Evolutionary conservation across 73 alveolate genomes (phyloP).

Genomic region (Urostyla sp.): DNA sequence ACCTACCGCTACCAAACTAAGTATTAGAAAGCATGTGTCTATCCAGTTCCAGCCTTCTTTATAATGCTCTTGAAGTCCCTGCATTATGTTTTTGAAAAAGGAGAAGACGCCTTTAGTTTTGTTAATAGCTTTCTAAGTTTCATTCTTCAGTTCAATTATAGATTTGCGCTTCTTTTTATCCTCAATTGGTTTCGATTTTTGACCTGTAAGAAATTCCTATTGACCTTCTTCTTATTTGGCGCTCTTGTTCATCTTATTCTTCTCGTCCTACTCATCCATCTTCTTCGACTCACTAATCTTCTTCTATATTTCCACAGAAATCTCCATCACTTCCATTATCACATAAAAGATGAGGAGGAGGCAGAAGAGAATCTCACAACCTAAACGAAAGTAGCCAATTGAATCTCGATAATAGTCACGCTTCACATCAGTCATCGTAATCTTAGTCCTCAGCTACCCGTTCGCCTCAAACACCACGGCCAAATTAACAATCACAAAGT

Average conservation of each 20-base stretch:
- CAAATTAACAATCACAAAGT: slow-evolving; percentile 22
- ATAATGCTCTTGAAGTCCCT: slow-evolving; percentile 68
- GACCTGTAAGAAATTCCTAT: not conserved
- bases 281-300: slow-evolving; percentile 29
- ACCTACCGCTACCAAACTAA: slow-evolving; percentile 54
- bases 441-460: slow-evolving; percentile 36
- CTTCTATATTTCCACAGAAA: not conserved
- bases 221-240: slow-evolving; percentile 12
- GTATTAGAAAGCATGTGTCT: slow-evolving; percentile 61
- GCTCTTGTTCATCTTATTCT: slow-evolving; percentile 14
- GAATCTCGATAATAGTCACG: slow-evolving; percentile 27
- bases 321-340: slow-evolving; percentile 46
- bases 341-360: slow-evolving; percentile 46
- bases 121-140: not conserved
- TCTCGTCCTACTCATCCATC: slow-evolving; percentile 4
- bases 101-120: not conserved
- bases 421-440: not conserved
- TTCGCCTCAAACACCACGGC: slow-evolving; percentile 25
- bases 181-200: slow-evolving; percentile 3
- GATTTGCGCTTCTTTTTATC: slow-evolving; percentile 15
- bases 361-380: slow-evolving; percentile 52
- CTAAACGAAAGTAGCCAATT: slow-evolving; percentile 5
- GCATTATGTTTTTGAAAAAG: slow-evolving; percentile 27
- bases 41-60: slow-evolving; percentile 72
- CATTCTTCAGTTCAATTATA: not conserved